Evolutionary conservation across 1,284 basidiomycete genomes (phyloP).

Genomic region (Bjerkandera adusta): DNA sequence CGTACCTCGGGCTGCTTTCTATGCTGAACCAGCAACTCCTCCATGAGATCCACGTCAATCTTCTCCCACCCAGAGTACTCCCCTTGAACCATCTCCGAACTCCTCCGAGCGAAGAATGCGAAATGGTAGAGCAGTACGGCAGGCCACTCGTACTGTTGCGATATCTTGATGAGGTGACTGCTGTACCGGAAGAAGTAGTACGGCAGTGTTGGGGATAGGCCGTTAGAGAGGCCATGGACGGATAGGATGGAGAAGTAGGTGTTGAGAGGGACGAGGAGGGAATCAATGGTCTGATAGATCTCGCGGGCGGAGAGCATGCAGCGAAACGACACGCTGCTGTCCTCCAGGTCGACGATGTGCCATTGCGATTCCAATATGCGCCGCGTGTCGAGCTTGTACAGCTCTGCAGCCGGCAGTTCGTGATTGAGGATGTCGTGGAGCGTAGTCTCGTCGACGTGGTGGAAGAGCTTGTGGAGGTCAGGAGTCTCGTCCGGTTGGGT

Average conservation of each 20-base stretch:
- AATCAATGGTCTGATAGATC: conserved; percentile 31
- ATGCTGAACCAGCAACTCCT: conserved; percentile 30
- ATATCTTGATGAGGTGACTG: conserved; percentile 31
- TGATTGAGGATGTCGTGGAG: conserved; percentile 31
- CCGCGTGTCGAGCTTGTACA: conserved; percentile 35
- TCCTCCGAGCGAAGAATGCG: conserved; percentile 31
- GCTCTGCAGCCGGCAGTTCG: conserved; percentile 26
- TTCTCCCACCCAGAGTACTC: conserved; percentile 31
- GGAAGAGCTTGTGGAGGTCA: conserved; percentile 28
- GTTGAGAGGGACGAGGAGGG: conserved; percentile 34
- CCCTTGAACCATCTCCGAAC: conserved; percentile 32
- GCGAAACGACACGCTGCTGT: conserved; percentile 25
- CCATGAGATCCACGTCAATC: conserved; percentile 32
- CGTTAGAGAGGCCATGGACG: conserved; percentile 27
- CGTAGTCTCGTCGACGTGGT: conserved; percentile 31
- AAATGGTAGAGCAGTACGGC: conserved; percentile 34
- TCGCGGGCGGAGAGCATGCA: conserved; percentile 26
- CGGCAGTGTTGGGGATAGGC: conserved; percentile 27
- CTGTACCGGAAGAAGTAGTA: conserved; percentile 31
- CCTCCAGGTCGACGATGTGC: conserved; percentile 30
- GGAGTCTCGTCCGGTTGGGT: conserved; percentile 18
- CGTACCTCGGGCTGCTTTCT: conserved; percentile 19
- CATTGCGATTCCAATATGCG: conserved; percentile 30
- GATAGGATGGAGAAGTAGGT: conserved; percentile 33
- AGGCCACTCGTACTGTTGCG: conserved; percentile 32